Evolutionary conservation across 2,329 filamentous ascomycete species (phyloP), one percentile per base, ranked within the genome.

Genomic region (Beauveria sp.): DNA sequence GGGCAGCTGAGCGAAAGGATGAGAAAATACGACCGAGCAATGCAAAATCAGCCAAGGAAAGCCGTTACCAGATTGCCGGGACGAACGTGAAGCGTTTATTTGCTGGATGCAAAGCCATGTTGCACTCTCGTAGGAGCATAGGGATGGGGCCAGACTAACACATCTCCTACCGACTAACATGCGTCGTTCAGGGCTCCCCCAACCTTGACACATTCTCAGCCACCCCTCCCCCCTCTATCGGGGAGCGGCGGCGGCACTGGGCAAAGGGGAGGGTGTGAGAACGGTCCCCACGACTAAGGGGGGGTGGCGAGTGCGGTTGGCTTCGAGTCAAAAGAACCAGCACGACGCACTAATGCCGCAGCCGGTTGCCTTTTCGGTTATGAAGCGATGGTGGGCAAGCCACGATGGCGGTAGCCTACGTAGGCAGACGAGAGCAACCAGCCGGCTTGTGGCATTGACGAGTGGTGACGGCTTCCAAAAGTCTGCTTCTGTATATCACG

Each of bases 51-150:
- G 42, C 52, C 60, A 56, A 62, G 40, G 18, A 62, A 28, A 52
- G 58, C 60, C 46, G 60, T 62, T 62, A 62, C 60, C 60, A 62
- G 53, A 62, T 58, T 62, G 53, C 54, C 60, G 60, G 60, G 53
- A 58, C 60, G 28, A 62, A 53, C 26, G 42, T 57, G 52, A 57
- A 57, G 53, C 60, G 56, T 57, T 52, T 57, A 62, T 62, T 62
- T 62, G 60, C 26, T 62, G 53, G 40, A 51, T 46, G 53, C 53
- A 52, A 46, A 38, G 52, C 47, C 53, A 62, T 62, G 53, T 62
- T 62, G 60, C 60, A 62, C 46, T 55, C 50, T 56, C 38, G 54
- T 40, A 57, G 53, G 60, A 62, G 53, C 43, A 51, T 28, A 38
- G 58, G 30, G 30, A 54, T 60, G 58, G 60, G 52, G 49, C 60